Conservation (phyloP, 2,329 filamentous ascomycete species). For the Tolypocladium nubicola region DNA sequence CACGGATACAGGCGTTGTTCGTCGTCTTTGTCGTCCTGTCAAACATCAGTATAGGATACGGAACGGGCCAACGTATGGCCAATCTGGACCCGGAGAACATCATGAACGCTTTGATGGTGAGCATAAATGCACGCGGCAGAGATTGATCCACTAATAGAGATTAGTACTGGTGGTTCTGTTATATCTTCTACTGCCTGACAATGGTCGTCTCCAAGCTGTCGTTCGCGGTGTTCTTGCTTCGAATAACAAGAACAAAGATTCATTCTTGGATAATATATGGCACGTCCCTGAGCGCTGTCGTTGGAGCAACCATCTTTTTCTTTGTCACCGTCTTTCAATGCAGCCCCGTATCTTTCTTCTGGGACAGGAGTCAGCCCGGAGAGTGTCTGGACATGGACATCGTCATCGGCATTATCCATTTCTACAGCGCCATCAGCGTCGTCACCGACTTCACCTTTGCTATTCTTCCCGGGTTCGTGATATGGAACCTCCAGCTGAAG, state of each 20-base stretch:
- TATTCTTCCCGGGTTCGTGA: slow-evolving; percentile 40
- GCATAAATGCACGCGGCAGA: neutral
- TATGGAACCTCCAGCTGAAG: slow-evolving; percentile 46
- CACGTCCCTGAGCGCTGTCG: slow-evolving; percentile 22
- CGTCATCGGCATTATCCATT: slow-evolving; percentile 40
- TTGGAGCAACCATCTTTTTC: slow-evolving; percentile 28
- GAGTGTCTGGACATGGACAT: slow-evolving; percentile 27
- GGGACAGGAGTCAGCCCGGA: slow-evolving; percentile 23
- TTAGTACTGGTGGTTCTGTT: slow-evolving; percentile 28
- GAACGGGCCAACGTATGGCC: slow-evolving; percentile 26
- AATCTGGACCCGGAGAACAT: slow-evolving; percentile 18
- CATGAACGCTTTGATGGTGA: slow-evolving; percentile 23
- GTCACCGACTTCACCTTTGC: slow-evolving; percentile 41
- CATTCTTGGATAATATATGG: slow-evolving; percentile 25
- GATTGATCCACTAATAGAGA: neutral
- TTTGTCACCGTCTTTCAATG: slow-evolving; percentile 31
- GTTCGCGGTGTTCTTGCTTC: slow-evolving; percentile 30
- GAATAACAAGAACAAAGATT: slow-evolving; percentile 22
- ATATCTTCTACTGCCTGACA: slow-evolving; percentile 22
- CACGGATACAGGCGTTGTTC: slow-evolving; percentile 19
- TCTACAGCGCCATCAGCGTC: slow-evolving; percentile 39
- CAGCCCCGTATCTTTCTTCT: slow-evolving; percentile 27
- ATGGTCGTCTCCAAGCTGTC: slow-evolving; percentile 30
- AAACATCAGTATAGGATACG: slow-evolving; percentile 22
- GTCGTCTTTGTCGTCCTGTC: slow-evolving; percentile 21